phyloP scores from a whole-genome alignment of 257 asterid genomes.

The Osmanthus fragrans region DNA sequence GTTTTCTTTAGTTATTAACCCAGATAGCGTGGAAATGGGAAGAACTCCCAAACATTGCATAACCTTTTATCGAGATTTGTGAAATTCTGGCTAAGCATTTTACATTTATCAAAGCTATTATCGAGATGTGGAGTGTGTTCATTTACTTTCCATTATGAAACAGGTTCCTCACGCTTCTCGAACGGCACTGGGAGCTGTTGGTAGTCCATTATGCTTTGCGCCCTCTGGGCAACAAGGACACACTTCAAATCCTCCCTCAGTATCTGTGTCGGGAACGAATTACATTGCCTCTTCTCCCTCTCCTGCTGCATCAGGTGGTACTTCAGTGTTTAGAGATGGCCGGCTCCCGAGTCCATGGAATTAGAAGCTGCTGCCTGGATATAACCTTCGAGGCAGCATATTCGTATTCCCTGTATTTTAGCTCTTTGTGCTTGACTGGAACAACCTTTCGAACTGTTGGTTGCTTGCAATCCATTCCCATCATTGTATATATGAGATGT shows the following conservation, averaged over 20 bases:
- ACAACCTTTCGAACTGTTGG: not conserved
- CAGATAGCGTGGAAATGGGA: not conserved
- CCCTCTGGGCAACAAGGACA: constrained; percentile 60
- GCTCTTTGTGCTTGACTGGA: not conserved
- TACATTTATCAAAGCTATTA: constrained; percentile 5
- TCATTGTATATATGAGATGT: not conserved
- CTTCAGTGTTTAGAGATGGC: constrained; percentile 69
- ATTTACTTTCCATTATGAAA: constrained; percentile 15
- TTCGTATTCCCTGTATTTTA: not conserved
- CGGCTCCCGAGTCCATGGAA: constrained; percentile 74
- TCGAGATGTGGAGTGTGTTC: constrained; percentile 16
- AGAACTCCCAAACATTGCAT: not conserved
- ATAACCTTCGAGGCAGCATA: not conserved
- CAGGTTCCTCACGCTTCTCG: constrained; percentile 73
- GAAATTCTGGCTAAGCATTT: not conserved
- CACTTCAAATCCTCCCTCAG: constrained; percentile 42
- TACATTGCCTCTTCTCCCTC: constrained; percentile 80
- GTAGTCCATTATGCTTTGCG: constrained; percentile 81
- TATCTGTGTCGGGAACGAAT: constrained; percentile 71
- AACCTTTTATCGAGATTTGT: not conserved
- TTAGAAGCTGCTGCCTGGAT: constrained; percentile 32
- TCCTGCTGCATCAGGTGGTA: constrained; percentile 93
- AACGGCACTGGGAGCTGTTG: constrained; percentile 50
- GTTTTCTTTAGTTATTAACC: not conserved
- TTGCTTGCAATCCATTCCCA: constrained; percentile 10